Base-by-base conservation (phyloP, 1,284 basidiomycete genomes). In the Flammula alnicola region DNA sequence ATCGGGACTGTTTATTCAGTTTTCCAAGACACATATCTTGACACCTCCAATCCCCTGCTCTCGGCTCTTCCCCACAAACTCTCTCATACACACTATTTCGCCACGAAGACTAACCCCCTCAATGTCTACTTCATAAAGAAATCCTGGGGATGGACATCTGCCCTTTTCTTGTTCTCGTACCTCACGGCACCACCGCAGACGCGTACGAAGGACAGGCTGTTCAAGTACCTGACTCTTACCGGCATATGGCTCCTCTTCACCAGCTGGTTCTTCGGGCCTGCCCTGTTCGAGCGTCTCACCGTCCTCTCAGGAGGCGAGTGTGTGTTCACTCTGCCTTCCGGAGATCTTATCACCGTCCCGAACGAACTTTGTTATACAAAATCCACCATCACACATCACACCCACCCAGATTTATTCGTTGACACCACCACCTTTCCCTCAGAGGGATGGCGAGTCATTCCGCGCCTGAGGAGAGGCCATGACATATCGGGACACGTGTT, bases 401-500 rank as follows among this genome's bases (percentile, higher is more conserved):
- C 84, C 0, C 86, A 92, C 56, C 85, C 91, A 0, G 60, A 38
- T 5, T 36, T 33, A 8, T 55, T 44, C 40, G 27, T n/a, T n/a
- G n/a, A n/a, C n/a, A n/a, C 32, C 23, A 39, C 38, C 0, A 48
- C 9, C 64, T 73, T 22, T 11, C 60, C 73, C 14, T 72, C 76
- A 0, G 39, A 53, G 2, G 69, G 68, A 16, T 86, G 81, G 79
- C 62, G 61, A 11, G 76, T 71, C 0, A 60, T 70, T 0, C 86
- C 88, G 5, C 71, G 80, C 32, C 67, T 92, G 58, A 81, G 82
- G 62, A 85, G 80, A 52, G 95, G 95, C 0, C 94, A 97, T 67
- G 96, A 99, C 63, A 84, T 98, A 10, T 95, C 93, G 0, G 95
- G 95, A 2, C 96, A 99, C 66, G 80, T 94, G 20, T 98, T 98